Base-by-base conservation (phyloP, 2,329 filamentous ascomycete species). In the Aureobasidium sp. region DNA sequence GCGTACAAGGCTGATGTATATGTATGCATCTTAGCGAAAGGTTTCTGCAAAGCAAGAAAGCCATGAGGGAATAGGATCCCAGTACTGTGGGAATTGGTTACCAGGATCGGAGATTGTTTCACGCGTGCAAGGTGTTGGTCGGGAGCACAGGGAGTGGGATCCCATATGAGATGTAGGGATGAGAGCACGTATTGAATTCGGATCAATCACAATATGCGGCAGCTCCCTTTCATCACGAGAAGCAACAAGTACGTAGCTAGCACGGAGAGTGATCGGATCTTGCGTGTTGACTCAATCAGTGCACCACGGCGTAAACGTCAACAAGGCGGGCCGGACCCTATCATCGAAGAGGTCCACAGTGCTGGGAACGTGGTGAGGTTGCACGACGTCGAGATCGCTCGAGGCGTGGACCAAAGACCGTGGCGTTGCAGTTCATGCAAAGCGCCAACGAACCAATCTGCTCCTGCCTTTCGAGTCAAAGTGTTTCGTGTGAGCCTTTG, bases 261-360 rank as follows among this genome's bases (percentile, higher is more conserved):
- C 36, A 31, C 22, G 15, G 34, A 52, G 3, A 11, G 20, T 14
- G 9, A 29, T 37, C n/a, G 36, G 3, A 14, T 31, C 20, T 15
- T 22, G 9, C 41, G 51, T 55, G 25, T 20, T 17, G 4, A 41
- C 51, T 42, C 34, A n/a, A 31, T 22, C 41, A 20, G 15, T 31
- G 17, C 36, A 7, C 11, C 31, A 17, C 37, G 22, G 55, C 55
- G 20, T 39, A 17, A 20, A 27, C 34, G 34, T 44, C 44, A 20
- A 57, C 53, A 48, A 58, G 55, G 42, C 55, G 55, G 55, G 42
- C 55, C 55, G 55, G 55, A 27, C 55, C 55, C 55, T 58, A 47
- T 58, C 55, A 58, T 58, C 17, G 41, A 37, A 34, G 42, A 27
- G 17, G 27, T 15, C 55, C 55, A 39, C 12, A 25, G 14, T n/a